A percentile compares a stretch with the other conserved stretches of the same genome.
Evolutionary conservation across 495 filamentous ascomycete genomes (phyloP).

Genomic region (Aspergillus diversus): DNA sequence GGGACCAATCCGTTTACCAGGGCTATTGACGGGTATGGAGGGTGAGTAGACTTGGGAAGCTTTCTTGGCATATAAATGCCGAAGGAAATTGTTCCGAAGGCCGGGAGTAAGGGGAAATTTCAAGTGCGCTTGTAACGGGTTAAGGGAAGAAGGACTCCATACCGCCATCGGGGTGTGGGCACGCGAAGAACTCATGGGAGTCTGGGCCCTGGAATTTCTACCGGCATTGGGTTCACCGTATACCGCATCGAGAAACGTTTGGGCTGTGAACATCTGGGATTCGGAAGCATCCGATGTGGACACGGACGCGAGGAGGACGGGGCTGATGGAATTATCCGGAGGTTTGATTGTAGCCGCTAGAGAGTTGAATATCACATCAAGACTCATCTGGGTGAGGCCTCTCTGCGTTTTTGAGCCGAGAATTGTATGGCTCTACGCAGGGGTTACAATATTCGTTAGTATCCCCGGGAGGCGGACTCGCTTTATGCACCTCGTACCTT

Average conservation of each 20-base stretch:
- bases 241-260: conserved; percentile 77
- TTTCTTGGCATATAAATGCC: conserved; percentile 11
- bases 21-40: neutral
- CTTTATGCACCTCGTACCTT: conserved; percentile 64
- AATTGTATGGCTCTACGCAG: conserved; percentile 86
- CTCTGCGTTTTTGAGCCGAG: conserved; percentile 84
- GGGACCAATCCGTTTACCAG: neutral
- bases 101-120: conserved; percentile 30
- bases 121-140: conserved; percentile 28
- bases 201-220: conserved; percentile 72
- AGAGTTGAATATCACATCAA: conserved; percentile 87
- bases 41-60: neutral
- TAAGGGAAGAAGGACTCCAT: conserved; percentile 39
- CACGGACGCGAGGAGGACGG: conserved; percentile 69
- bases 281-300: conserved; percentile 80
- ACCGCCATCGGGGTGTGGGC: conserved; percentile 50
- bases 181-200: conserved; percentile 70
- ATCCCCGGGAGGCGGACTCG: neutral
- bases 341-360: conserved; percentile 67
- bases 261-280: conserved; percentile 75
- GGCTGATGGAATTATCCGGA: conserved; percentile 58
- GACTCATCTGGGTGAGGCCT: conserved; percentile 86
- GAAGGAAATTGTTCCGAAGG: conserved; percentile 16
- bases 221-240: conserved; percentile 67
- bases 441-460: conserved; percentile 25